These are phyloP conservation scores for Euphorbia tirucalli DNA, from an alignment of 345 rosid species.

Conservation along the genomic window DNA sequence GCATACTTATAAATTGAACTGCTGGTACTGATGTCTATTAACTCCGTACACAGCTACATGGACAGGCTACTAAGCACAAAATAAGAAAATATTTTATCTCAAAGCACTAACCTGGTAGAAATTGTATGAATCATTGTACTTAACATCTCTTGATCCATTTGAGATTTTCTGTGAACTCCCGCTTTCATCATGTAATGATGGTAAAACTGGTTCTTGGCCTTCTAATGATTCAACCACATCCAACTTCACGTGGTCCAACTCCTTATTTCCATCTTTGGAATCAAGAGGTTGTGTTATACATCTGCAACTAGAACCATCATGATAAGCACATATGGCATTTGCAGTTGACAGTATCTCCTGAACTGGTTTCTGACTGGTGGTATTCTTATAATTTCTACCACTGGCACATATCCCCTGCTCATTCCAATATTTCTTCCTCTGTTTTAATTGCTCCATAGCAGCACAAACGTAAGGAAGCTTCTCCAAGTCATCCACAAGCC, in stretches of 20 bases:
- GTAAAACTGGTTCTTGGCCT: slow-evolving; percentile 31
- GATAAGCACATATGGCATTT: slow-evolving; percentile 31
- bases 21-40: not conserved
- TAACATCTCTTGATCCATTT: slow-evolving; percentile 38
- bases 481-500: slow-evolving; percentile 83
- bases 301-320: slow-evolving; percentile 21
- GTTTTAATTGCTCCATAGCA: slow-evolving; percentile 74
- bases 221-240: slow-evolving; percentile 35
- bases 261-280: slow-evolving; percentile 31
- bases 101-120: slow-evolving; percentile 74
- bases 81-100: slow-evolving; percentile 3
- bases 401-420: slow-evolving; percentile 39
- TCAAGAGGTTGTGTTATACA: slow-evolving; percentile 22
- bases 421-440: slow-evolving; percentile 78
- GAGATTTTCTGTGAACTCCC: slow-evolving; percentile 30
- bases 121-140: slow-evolving; percentile 58
- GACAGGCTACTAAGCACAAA: slow-evolving; percentile 1
- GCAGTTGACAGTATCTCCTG: slow-evolving; percentile 20
- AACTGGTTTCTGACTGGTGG: slow-evolving; percentile 27
- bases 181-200: slow-evolving; percentile 46
- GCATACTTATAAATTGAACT: not conserved
- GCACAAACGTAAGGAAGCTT: slow-evolving; percentile 91
- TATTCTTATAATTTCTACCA: slow-evolving; percentile 24
- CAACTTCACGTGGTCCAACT: slow-evolving; percentile 20
- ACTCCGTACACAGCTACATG: not conserved